Base-by-base conservation (phyloP, 352 stramenopile genomes). In the Globisporangium acanthophoron region DNA sequence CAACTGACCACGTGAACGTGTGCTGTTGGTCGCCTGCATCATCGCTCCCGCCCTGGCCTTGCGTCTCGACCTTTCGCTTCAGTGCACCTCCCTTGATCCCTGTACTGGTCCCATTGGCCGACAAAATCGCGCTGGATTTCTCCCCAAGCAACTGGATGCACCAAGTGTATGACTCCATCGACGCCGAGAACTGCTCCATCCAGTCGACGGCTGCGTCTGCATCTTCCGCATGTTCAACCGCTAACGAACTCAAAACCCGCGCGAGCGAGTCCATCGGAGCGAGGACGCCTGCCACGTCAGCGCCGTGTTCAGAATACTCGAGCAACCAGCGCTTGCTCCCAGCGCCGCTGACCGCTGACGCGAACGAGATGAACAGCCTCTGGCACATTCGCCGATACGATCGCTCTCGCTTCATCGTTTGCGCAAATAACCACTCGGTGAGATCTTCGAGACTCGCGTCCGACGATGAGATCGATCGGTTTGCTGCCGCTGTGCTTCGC, bases 181-280 rank as follows among this genome's bases (percentile, higher is more conserved):
- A 89, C 5, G 79, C 82, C 47, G 65, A 67, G 37, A 92, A 58
- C 31, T 88, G 78, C 41, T 88, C 67, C 50, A 88, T 64, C 82
- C 82, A 92, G n/a, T 74, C 65, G 43, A 82, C 43, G 3, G 55
- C 61, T 54, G 72, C 64, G 15, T 58, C 54, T 21, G 56, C 43
- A 12, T 65, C 27, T 15, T 56, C 49, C 20, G 15, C 21, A 9
- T 18, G 11, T 8, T 16, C 20, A 6, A 29, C 4, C 8, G 31
- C 21, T 16, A 33, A n/a, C 3, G 43, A 29, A 13, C 51, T 35
- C 5, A 74, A 20, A 5, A 73, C 62, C 45, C 63, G 52, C 27
- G 68, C 73, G 7, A 89, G 64, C 31, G 67, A 56, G 37, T 78
- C 59, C 27, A 84, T 61, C 7, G 81, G 79, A 37, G 71, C 74